Evolutionary conservation across 306 rosid species (phyloP).

Genomic region (Castanea crenata): DNA sequence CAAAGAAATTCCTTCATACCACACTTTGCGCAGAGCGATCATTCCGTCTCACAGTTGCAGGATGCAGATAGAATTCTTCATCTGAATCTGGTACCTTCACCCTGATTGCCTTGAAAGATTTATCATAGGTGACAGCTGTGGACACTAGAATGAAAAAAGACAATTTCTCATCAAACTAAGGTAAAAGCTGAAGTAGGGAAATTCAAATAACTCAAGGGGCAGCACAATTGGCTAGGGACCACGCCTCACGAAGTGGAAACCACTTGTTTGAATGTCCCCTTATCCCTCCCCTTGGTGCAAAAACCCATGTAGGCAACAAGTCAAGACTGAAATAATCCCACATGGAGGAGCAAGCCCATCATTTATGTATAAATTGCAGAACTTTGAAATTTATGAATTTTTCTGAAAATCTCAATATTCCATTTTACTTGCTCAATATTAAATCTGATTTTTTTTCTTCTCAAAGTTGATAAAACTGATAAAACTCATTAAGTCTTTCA

Average conservation of each 20-base stretch:
- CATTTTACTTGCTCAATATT: not conserved
- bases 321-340: not conserved
- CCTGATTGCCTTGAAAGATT: constrained; percentile 75
- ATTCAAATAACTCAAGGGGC: too few relatives aligned
- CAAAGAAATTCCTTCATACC: constrained; percentile 48
- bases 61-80: constrained; percentile 90
- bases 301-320: not conserved
- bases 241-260: too few relatives aligned
- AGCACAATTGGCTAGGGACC: too few relatives aligned
- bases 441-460: not conserved
- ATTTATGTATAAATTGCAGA: not conserved
- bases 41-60: constrained; percentile 94
- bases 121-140: constrained; percentile 91
- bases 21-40: constrained; percentile 98
- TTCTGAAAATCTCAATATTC: not conserved
- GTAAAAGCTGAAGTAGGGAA: not conserved
- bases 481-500: not conserved
- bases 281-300: too few relatives aligned
- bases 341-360: not conserved
- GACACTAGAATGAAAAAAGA: constrained; percentile 54
- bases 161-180: constrained; percentile 12
- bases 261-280: too few relatives aligned
- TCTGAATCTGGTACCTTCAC: constrained; percentile 93
- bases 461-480: not conserved
- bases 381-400: not conserved